Evolutionary conservation across 2,329 filamentous ascomycete genomes (phyloP).

Genomic region (Pseudonectria buxi): DNA sequence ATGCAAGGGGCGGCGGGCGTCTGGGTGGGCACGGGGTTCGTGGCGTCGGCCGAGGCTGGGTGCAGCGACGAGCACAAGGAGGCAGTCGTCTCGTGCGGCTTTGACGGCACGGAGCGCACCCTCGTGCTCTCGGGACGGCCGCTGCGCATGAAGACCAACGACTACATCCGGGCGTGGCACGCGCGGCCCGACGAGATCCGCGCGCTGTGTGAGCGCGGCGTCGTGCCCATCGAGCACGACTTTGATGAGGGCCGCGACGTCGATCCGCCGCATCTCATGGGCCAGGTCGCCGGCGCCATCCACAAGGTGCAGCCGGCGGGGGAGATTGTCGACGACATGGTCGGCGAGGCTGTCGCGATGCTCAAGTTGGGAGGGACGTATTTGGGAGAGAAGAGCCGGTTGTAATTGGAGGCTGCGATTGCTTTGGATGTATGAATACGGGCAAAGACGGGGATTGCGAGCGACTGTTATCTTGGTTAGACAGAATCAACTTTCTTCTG

Average conservation of each 20-base stretch:
- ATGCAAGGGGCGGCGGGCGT: constrained; percentile 86
- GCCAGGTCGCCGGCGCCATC: constrained; percentile 80
- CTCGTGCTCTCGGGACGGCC: constrained; percentile 78
- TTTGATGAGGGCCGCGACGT: constrained; percentile 75
- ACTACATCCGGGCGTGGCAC: constrained; percentile 80
- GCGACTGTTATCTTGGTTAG: too few relatives aligned
- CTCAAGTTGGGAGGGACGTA: constrained; percentile 57
- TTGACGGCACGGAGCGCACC: constrained; percentile 74
- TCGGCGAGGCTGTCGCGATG: constrained; percentile 64
- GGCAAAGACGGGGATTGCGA: too few relatives aligned
- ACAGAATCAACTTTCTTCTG: too few relatives aligned
- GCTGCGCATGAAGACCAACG: constrained; percentile 72
- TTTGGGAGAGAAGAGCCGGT: constrained; percentile 40
- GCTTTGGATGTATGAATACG: too few relatives aligned
- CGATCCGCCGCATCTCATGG: constrained; percentile 87
- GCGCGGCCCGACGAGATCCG: constrained; percentile 65
- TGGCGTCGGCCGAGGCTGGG: constrained; percentile 73
- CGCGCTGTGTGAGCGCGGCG: constrained; percentile 65
- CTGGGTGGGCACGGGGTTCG: constrained; percentile 92
- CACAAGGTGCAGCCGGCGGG: constrained; percentile 70
- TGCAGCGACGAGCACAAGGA: constrained; percentile 78
- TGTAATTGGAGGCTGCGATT: constrained; percentile 24
- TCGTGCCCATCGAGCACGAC: constrained; percentile 78
- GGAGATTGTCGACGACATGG: constrained; percentile 88
- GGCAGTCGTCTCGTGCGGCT: constrained; percentile 71